Evolutionary conservation across 176 grass and related monocot genomes (phyloP).

Genomic region (Typha latifolia): DNA sequence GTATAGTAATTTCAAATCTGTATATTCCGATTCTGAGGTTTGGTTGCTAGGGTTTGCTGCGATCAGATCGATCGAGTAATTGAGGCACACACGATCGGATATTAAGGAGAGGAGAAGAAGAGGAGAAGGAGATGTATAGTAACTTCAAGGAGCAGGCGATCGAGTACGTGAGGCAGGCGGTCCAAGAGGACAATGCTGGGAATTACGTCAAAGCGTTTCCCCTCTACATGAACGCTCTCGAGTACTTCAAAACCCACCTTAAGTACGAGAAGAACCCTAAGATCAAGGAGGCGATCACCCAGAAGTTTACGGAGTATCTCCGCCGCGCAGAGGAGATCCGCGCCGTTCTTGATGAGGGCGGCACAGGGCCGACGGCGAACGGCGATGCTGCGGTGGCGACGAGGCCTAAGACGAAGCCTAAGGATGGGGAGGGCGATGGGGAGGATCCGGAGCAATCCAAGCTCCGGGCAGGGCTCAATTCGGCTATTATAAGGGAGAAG

Average conservation of each 20-base stretch:
- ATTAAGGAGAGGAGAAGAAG: not conserved
- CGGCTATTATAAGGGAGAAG: constrained; percentile 93
- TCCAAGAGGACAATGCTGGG: constrained; percentile 95
- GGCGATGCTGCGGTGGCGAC: constrained; percentile 78
- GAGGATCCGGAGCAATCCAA: constrained; percentile 91
- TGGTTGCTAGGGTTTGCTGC: not conserved
- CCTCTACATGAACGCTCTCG: constrained; percentile 98
- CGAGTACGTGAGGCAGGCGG: constrained; percentile 94
- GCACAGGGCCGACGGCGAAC: constrained; percentile 40
- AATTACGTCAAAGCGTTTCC: constrained; percentile 98
- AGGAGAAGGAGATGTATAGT: constrained; percentile 59
- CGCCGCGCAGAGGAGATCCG: constrained; percentile 99
- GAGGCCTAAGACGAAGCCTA: constrained; percentile 84
- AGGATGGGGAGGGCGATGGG: constrained; percentile 62
- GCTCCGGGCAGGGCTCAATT: constrained; percentile 72
- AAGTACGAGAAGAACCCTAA: constrained; percentile 99
- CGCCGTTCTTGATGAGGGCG: constrained; percentile 80
- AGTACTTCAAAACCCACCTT: constrained; percentile 98
- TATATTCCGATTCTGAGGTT: too few relatives aligned
- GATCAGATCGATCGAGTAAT: not conserved
- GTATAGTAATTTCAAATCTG: too few relatives aligned
- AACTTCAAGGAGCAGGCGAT: constrained; percentile 99
- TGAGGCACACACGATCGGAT: not conserved
- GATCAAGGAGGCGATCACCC: constrained; percentile 95
- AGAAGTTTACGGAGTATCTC: constrained; percentile 97